Percentiles rank a stretch among this genome's conserved stretches.
phyloP scores from a whole-genome alignment of 495 filamentous ascomycete genomes.

The Penicillium atrosanguineum region DNA sequence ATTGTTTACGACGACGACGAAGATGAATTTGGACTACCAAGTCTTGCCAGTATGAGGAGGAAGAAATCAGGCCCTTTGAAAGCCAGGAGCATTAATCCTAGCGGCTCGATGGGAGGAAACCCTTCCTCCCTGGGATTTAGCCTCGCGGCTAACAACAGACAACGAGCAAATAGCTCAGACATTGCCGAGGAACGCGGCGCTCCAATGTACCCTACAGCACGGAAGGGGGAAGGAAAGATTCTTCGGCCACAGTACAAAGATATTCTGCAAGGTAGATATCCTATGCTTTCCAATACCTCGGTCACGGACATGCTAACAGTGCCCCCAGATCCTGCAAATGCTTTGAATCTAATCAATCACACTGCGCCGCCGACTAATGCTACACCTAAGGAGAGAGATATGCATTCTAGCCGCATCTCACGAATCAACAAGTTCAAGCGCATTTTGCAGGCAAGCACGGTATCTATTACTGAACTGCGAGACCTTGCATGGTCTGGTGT shows the following conservation, averaged over 20 bases:
- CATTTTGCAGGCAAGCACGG: slow-evolving; percentile 85
- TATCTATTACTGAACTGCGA: slow-evolving; percentile 79
- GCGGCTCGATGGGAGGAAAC: slow-evolving; percentile 29
- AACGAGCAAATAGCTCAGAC: slow-evolving; percentile 75
- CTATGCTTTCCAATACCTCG: neutral
- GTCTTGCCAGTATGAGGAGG: slow-evolving; percentile 80
- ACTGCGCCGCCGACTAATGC: slow-evolving; percentile 72
- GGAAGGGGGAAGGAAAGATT: slow-evolving; percentile 89
- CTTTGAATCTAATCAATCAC: slow-evolving; percentile 90
- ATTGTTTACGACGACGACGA: slow-evolving; percentile 82
- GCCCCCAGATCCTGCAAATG: slow-evolving; percentile 81
- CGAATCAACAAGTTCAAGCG: slow-evolving; percentile 99
- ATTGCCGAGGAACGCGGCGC: slow-evolving; percentile 87
- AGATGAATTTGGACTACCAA: slow-evolving; percentile 92
- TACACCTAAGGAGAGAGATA: slow-evolving; percentile 78
- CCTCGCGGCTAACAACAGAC: slow-evolving; percentile 29
- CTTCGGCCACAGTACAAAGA: slow-evolving; percentile 97
- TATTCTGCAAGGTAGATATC: slow-evolving; percentile 66
- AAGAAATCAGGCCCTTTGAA: slow-evolving; percentile 54
- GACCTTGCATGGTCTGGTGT: slow-evolving; percentile 89
- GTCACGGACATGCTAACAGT: slow-evolving; percentile 8
- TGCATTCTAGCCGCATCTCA: slow-evolving; percentile 80
- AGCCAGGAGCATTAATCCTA: slow-evolving; percentile 44
- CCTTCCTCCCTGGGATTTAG: slow-evolving; percentile 35
- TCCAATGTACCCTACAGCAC: slow-evolving; percentile 82